These are phyloP conservation scores for Gentiana straminea DNA, from an alignment of 257 asterid species.

Conservation along the genomic window DNA sequence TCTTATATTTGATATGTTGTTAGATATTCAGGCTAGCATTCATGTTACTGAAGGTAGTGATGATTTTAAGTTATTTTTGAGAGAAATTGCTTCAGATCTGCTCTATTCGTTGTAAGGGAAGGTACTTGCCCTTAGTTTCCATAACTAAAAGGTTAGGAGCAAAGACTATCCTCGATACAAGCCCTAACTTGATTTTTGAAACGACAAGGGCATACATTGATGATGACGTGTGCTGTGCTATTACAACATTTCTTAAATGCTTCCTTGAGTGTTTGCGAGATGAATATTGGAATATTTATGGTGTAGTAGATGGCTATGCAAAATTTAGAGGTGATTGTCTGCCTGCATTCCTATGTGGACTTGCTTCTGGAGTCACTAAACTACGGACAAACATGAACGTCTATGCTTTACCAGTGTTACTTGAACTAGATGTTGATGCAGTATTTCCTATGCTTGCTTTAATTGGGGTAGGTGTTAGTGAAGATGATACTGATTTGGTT, in stretches of 20 bases:
- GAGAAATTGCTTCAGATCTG: conserved; percentile 67
- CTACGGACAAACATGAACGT: conserved; percentile 82
- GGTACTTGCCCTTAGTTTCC: conserved; percentile 77
- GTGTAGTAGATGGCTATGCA: conserved; percentile 57
- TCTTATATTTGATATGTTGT: conserved; percentile 80
- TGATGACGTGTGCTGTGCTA: conserved; percentile 95
- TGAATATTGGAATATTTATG: conserved; percentile 80
- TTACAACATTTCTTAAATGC: conserved; percentile 73
- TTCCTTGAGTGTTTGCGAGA: conserved; percentile 87
- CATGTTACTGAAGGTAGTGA: conserved; percentile 53
- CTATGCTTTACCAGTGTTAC: conserved; percentile 75
- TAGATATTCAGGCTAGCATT: conserved; percentile 68
- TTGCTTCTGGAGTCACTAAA: conserved; percentile 70
- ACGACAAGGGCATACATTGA: conserved; percentile 62
- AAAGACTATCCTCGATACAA: conserved; percentile 54
- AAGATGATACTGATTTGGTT: conserved; percentile 33
- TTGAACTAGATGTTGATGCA: conserved; percentile 72
- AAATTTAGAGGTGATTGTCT: conserved; percentile 65
- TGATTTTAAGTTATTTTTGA: conserved; percentile 46
- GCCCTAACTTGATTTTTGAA: conserved; percentile 59
- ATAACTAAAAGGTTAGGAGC: conserved; percentile 86
- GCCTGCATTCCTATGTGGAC: conserved; percentile 67
- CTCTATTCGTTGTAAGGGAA: conserved; percentile 87
- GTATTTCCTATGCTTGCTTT: conserved; percentile 76
- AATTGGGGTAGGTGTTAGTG: conserved; percentile 43